Conservation (phyloP, 768 basidiomycete species). For the Suillus decipiens region DNA sequence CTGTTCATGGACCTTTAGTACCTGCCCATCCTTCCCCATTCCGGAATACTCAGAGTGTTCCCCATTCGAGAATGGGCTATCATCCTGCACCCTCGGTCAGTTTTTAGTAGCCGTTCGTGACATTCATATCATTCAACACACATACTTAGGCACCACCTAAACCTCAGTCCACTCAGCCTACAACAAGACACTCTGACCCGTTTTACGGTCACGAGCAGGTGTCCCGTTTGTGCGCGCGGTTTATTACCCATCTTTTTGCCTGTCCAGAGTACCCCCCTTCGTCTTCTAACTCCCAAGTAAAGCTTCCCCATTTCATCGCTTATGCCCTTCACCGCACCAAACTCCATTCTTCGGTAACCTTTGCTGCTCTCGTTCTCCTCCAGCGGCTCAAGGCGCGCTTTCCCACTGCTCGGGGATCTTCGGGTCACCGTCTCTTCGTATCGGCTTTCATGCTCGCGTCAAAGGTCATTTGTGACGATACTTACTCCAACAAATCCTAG, state of each 20-base stretch:
- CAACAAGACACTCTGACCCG: constrained; percentile 24
- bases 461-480: constrained; percentile 91
- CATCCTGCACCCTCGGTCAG: constrained; percentile 33
- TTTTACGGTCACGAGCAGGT: constrained; percentile 68
- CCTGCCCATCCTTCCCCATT: constrained; percentile 33
- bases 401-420: constrained; percentile 75
- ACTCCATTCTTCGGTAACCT: constrained; percentile 52
- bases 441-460: constrained; percentile 74
- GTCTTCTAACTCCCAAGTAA: constrained; percentile 30
- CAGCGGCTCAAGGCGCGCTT: constrained; percentile 70
- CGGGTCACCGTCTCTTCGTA: constrained; percentile 71
- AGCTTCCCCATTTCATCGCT: constrained; percentile 62
- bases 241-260: constrained; percentile 83
- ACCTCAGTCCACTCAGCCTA: constrained; percentile 33
- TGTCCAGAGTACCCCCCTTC: constrained; percentile 80
- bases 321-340: constrained; percentile 71
- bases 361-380: constrained; percentile 47
- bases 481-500: constrained; percentile 94
- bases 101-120: neutral
- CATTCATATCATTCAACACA: neutral
- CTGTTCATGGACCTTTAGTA: constrained; percentile 32
- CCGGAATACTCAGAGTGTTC: constrained; percentile 26
- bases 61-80: constrained; percentile 26
- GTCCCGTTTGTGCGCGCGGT: constrained; percentile 70
- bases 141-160: constrained; percentile 27